Evolutionary conservation across 495 filamentous ascomycete species (phyloP).

Genomic region (Xylaria longipes): DNA sequence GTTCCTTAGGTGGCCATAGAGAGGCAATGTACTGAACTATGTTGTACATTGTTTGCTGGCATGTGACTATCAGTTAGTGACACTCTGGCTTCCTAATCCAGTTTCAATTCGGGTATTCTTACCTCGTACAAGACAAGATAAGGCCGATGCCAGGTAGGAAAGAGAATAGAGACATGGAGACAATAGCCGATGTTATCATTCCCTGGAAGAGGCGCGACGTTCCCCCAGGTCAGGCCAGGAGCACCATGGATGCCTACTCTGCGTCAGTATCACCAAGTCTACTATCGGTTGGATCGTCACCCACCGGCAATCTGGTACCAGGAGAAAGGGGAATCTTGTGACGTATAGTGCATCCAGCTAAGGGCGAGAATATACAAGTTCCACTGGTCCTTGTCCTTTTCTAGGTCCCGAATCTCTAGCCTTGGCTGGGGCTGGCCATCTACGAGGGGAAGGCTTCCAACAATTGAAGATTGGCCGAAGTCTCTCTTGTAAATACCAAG

Average conservation of each 20-base stretch:
- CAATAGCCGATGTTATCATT: slow-evolving; percentile 66
- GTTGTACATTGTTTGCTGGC: slow-evolving; percentile 62
- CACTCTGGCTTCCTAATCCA: neutral
- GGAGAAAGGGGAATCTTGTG: slow-evolving; percentile 59
- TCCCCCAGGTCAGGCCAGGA: slow-evolving; percentile 63
- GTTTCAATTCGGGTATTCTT: slow-evolving; percentile 22
- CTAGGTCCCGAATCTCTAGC: slow-evolving; percentile 62
- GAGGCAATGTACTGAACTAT: slow-evolving; percentile 59
- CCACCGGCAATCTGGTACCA: slow-evolving; percentile 68
- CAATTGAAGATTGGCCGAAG: slow-evolving; percentile 36
- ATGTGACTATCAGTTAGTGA: neutral
- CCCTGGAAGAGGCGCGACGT: slow-evolving; percentile 55
- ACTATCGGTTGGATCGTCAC: slow-evolving; percentile 25
- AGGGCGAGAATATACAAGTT: slow-evolving; percentile 65
- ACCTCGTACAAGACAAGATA: slow-evolving; percentile 75
- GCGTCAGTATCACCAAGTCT: slow-evolving; percentile 28
- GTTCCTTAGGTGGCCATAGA: slow-evolving; percentile 55
- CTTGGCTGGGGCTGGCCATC: slow-evolving; percentile 38
- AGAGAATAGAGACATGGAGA: slow-evolving; percentile 67
- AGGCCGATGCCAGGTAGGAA: slow-evolving; percentile 74
- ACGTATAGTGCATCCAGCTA: slow-evolving; percentile 58
- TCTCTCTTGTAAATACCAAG: slow-evolving; percentile 34
- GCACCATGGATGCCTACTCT: slow-evolving; percentile 67
- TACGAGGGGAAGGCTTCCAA: slow-evolving; percentile 34
- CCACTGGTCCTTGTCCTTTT: slow-evolving; percentile 63